Base-by-base conservation (phyloP, 208 protist genomes). In the Vickermania ingenoplastis region DNA sequence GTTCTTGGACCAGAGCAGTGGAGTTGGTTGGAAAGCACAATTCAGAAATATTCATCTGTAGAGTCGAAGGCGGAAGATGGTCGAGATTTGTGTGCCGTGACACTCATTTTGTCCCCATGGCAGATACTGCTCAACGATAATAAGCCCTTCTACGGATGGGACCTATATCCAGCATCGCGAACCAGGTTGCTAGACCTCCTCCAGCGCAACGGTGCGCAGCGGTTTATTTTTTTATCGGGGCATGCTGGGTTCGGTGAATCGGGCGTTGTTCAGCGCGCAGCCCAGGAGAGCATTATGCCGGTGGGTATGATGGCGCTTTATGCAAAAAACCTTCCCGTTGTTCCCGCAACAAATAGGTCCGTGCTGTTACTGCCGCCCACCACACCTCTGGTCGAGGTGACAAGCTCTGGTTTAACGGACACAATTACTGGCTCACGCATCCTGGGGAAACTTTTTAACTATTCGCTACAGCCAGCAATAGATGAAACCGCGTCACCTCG, bases 41-140 rank as follows among this genome's bases (percentile, higher is more conserved):
- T 91, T 1, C 48, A 54, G 4, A 61, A 71, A 2, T 65, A 73
- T 30, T 26, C 71, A 45, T 59, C 68, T 17, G 30, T 52, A 1
- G 24, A 31, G n/a, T 22, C 49, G 30, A 57, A 28, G 27, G 27
- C 21, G 29, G 22, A 24, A 71, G 58, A 59, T 50, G 13, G 21
- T 7, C 50, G 50, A 5, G 28, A 48, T 14, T 65, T 69, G 50
- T 88, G 81, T 55, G 80, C 80, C 0, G 41, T 91, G 3, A 91
- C 77, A 1, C 17, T 95, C 3, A 75, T 92, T 48, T 77, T 59
- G 17, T 84, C 75, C 2, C 71, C 80, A 7, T 73, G 79, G 63
- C 89, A 95, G 61, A 50, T 95, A 17, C 57, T 92, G 13, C 58
- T 86, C 24, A 83, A 83, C 61, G 86, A 89, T 61, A 77, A 87